Base-by-base conservation (phyloP, 2,329 filamentous ascomycete species). In the Fusarium xylarioides region DNA sequence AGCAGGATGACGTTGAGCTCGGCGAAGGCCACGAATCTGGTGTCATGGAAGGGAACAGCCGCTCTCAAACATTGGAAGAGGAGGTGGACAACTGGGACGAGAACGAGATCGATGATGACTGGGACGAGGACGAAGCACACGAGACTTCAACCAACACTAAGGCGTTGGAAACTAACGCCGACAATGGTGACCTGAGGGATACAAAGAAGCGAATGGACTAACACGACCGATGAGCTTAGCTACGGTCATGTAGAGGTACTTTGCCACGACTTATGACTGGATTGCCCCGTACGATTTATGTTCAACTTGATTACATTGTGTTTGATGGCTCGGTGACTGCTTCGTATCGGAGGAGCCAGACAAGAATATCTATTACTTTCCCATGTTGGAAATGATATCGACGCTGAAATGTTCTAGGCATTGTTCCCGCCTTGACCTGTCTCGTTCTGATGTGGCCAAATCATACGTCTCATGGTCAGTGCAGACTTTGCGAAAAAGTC, bases 81-180 rank as follows among this genome's bases (percentile, higher is more conserved):
- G 93, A 97, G 83, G 88, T 97, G 12, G 95, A 97, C 79, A 94
- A 95, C 75, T 97, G 95, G 95, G 95, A 97, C 79, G 95, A 97
- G 83, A 96, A 97, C 70, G 88, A 86, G 5, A 82, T 84, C 23
- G 88, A 90, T 72, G 83, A 86, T 73, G 83, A 86, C 16, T 90
- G 88, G 88, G 87, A 88, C 34, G 87, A 88, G n/a, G 86, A 85
- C 12, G 86, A 87, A 30, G 79, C 77, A 23, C 79, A 79, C 2
- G 73, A 74, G 42, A 47, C 70, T 38, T 47, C 69, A 12, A 34
- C 67, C n/a, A 68, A 66, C 19, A 66, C 63, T 11, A 61, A 71
- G 23, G 47, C 49, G 32, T 70, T 67, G 35, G 75, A 70, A 54
- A 75, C 76, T 30, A 76, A 67, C 18, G 55, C 65, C 7, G 79